Percentiles rank a stretch among this genome's conserved stretches.
Evolutionary conservation across 768 basidiomycete species (phyloP).

Genomic region (Multifurca ochricompacta): DNA sequence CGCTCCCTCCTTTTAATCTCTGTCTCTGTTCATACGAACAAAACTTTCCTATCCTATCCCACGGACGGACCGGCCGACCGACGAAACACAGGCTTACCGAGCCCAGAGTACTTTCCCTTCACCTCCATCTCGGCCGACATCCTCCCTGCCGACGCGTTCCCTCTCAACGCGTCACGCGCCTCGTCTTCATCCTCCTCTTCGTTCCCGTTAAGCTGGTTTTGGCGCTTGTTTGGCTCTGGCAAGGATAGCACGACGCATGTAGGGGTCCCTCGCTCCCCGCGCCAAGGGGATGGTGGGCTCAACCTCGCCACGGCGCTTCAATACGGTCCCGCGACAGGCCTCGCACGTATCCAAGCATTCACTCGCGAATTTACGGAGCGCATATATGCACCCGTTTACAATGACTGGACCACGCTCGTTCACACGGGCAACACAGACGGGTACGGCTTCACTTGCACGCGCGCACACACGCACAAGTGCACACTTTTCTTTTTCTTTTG

Average conservation of each 20-base stretch:
- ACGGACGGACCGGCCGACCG: too few species aligned
- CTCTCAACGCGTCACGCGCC: conserved; percentile 27
- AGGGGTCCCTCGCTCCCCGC: conserved; percentile 55
- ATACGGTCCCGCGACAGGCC: conserved; percentile 49
- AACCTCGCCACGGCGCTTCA: conserved; percentile 64
- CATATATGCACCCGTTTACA: conserved; percentile 53
- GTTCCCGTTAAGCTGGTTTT: conserved; percentile 53
- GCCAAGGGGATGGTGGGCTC: conserved; percentile 35
- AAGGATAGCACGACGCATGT: conserved; percentile 40
- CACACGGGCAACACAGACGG: conserved; percentile 70
- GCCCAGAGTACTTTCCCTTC: conserved; percentile 65
- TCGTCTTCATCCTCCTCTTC: conserved; percentile 26
- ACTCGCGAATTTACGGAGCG: conserved; percentile 47
- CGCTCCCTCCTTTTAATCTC: conserved; percentile 16
- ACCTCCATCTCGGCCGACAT: conserved; percentile 49
- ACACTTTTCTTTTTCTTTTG: neutral
- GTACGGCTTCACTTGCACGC: conserved; percentile 10
- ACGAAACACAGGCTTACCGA: conserved; percentile 64
- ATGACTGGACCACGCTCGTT: conserved; percentile 48
- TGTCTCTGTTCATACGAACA: neutral
- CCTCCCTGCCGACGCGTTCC: conserved; percentile 43
- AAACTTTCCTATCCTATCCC: too few species aligned
- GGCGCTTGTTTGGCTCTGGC: conserved; percentile 40
- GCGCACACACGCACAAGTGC: too few species aligned
- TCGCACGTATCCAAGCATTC: conserved; percentile 51